Evolutionary conservation across 768 basidiomycete genomes (phyloP).

Genomic region (Termitomyces sp.): DNA sequence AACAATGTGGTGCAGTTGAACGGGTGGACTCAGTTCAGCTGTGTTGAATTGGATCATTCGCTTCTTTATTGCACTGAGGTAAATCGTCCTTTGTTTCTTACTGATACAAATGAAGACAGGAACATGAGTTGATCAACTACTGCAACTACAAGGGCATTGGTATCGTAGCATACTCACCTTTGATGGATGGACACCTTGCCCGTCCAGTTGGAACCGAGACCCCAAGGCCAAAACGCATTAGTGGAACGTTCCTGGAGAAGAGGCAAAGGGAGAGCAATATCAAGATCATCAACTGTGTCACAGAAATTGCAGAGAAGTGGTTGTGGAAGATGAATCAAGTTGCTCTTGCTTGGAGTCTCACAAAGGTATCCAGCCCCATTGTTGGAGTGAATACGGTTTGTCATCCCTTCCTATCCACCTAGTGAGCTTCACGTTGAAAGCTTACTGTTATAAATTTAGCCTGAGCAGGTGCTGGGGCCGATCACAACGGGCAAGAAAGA

Average conservation of each 20-base stretch:
- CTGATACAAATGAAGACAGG: conserved; percentile 24
- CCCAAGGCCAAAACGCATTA: conserved; percentile 7
- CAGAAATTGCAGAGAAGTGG: conserved; percentile 40
- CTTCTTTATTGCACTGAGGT: conserved; percentile 55
- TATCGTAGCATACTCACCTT: conserved; percentile 47
- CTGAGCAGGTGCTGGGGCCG: neutral
- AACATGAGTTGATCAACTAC: conserved; percentile 43
- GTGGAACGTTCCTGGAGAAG: conserved; percentile 17
- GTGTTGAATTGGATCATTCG: conserved; percentile 54
- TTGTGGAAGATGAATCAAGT: conserved; percentile 43
- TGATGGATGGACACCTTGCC: conserved; percentile 36
- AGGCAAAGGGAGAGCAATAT: conserved; percentile 26
- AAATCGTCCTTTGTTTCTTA: neutral
- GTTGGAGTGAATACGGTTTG: conserved; percentile 23
- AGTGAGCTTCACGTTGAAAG: too few relatives aligned
- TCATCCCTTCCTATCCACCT: neutral
- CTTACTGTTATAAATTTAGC: conserved; percentile 37
- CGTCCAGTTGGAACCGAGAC: conserved; percentile 32
- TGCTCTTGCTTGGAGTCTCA: conserved; percentile 40
- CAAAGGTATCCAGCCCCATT: conserved; percentile 35
- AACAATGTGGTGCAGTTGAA: conserved; percentile 41
- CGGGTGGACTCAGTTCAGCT: conserved; percentile 51
- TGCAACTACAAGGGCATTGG: conserved; percentile 50
- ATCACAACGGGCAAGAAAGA: neutral
- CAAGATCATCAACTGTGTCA: conserved; percentile 35